Conservation (phyloP, 495 filamentous ascomycete genomes). For the Tetracladium marchalianum region DNA sequence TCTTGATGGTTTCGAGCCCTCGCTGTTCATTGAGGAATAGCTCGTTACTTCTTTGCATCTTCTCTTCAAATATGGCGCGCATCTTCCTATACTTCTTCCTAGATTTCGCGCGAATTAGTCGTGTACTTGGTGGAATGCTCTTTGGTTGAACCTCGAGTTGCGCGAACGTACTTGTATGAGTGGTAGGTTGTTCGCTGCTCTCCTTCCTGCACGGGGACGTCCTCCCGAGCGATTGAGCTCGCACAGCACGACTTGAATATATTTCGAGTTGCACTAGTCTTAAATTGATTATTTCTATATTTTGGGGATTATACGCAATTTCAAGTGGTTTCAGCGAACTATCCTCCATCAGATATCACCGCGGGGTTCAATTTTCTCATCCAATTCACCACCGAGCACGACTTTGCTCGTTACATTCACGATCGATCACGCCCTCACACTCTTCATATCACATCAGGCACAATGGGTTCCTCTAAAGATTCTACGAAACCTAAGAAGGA, state of each 20-base stretch:
- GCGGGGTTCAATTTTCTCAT: too few species aligned
- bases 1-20: constrained; percentile 61
- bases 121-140: not conserved
- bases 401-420: too few species aligned
- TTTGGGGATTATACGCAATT: too few species aligned
- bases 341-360: too few species aligned
- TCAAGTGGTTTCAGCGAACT: too few species aligned
- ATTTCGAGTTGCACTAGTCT: too few species aligned
- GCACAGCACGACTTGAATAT: too few species aligned
- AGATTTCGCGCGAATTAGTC: constrained; percentile 7
- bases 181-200: constrained; percentile 15
- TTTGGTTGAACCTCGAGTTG: not conserved
- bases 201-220: not conserved
- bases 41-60: constrained; percentile 68
- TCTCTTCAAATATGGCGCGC: constrained; percentile 72
- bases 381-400: too few species aligned
- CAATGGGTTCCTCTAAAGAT: not conserved
- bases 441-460: not conserved
- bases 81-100: constrained; percentile 92
- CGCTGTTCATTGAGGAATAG: constrained; percentile 70
- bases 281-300: too few species aligned
- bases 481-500: constrained; percentile 8
- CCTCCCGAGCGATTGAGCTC: not conserved
- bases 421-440: too few species aligned
- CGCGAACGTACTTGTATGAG: constrained; percentile 19